These are phyloP conservation scores for Macrolepiota fuliginosa DNA, from an alignment of 768 basidiomycete genomes.

Conservation along the genomic window DNA sequence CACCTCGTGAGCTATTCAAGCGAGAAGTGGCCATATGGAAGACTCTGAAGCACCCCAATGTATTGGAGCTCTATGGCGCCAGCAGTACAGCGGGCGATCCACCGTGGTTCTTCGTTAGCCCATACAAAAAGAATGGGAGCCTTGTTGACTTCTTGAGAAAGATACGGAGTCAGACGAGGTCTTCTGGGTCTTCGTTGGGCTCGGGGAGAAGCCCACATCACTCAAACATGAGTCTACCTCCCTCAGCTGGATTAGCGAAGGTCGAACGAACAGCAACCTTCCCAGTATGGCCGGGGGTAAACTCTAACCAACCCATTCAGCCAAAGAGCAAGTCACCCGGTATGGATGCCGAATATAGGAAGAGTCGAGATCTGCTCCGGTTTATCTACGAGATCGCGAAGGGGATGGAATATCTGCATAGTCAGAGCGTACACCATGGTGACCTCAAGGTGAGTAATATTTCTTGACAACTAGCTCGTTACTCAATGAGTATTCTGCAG, in stretches of 20 bases:
- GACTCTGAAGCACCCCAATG: slow-evolving; percentile 61
- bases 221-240: neutral
- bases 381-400: slow-evolving; percentile 73
- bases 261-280: slow-evolving; percentile 3
- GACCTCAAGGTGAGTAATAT: slow-evolving; percentile 66
- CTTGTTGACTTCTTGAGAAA: slow-evolving; percentile 50
- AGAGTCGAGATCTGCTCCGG: slow-evolving; percentile 47
- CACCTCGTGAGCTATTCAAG: slow-evolving; percentile 65
- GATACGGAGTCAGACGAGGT: neutral
- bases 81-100: slow-evolving; percentile 61
- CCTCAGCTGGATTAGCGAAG: neutral
- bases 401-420: slow-evolving; percentile 82
- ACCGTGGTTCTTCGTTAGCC: slow-evolving; percentile 80
- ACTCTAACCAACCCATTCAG: neutral
- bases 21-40: slow-evolving; percentile 76
- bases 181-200: neutral
- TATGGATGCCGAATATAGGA: slow-evolving; percentile 11
- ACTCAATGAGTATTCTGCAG: slow-evolving; percentile 24
- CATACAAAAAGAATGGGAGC: slow-evolving; percentile 66
- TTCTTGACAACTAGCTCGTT: neutral
- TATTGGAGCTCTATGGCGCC: slow-evolving; percentile 78
- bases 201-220: slow-evolving; percentile 5
- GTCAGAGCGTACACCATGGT: slow-evolving; percentile 67
- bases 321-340: neutral
- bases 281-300: slow-evolving; percentile 10